Base-by-base conservation (phyloP, 805 yeast species). In the Pichia kluyveri region DNA sequence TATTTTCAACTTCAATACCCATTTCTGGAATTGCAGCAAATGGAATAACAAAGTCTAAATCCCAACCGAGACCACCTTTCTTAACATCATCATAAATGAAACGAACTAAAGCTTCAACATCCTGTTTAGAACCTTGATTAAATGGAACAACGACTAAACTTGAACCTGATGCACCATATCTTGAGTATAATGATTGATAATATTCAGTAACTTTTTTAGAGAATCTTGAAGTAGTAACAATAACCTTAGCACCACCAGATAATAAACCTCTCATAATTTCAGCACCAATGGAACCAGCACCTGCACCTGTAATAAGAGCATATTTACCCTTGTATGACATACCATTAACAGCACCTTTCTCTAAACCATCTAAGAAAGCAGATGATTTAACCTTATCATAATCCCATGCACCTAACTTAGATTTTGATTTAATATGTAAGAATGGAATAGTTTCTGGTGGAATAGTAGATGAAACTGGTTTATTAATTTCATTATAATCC, bases 1-100 rank as follows among this genome's bases (percentile, higher is more conserved):
- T 86, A 65, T 78, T 78, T 62, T 89, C 96, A 63, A 93, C 71
- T 69, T 95, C 97, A 62, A 88, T 86, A 65, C 99, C 99, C 66
- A 88, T 88, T 75, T 93, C 99, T 58, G 99, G 98, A 61, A 93
- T 91, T 52, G 99, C 99, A 57, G 98, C 99, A 64, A 93, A 93
- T 61, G 99, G 99, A 67, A 93, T 80, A 55, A 93, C 79, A 56
- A 80, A 95, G 72, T 93, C 99, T 65, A 93, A 77, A 67, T 93
- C 99, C 98, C 98, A 91, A 49, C 95, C 96, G 59, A 91, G 79
- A 70, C 96, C 96, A 58, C 90, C 93, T 65, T 83, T 77, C 77
- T 84, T 81, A 48, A 75, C 79, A 55, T 79, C 87, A 60, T 82
- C 83, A 67, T 91, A 93, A 65, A 93, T 88, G 76, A 79, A 93